phyloP scores from a whole-genome alignment of 1,284 basidiomycete species.

The Ceratobasidium sp. region DNA sequence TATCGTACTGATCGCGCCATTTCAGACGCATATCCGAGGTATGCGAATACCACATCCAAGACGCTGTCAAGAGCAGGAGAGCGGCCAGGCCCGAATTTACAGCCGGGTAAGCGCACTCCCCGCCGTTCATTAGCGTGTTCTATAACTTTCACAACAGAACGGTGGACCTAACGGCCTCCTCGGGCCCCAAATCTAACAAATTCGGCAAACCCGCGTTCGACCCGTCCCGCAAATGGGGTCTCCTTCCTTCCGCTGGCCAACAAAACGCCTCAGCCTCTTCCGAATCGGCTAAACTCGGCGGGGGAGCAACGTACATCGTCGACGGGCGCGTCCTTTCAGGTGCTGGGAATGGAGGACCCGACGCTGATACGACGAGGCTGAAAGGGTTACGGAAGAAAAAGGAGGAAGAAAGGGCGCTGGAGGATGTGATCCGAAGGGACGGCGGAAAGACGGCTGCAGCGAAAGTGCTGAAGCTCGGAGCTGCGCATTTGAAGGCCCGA shows the following conservation, averaged over 20 bases:
- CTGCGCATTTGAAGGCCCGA: conserved; percentile 47
- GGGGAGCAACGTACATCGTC: conserved; percentile 83
- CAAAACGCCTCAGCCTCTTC: conserved; percentile 45
- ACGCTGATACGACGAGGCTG: conserved; percentile 68
- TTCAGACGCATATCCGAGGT: conserved; percentile 68
- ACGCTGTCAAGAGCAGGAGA: conserved; percentile 79
- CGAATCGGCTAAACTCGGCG: conserved; percentile 56
- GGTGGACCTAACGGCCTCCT: conserved; percentile 56
- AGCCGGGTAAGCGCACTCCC: conserved; percentile 68
- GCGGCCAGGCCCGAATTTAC: conserved; percentile 87
- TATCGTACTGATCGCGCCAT: not conserved
- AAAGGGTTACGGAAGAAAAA: conserved; percentile 71
- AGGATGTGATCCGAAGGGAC: conserved; percentile 65
- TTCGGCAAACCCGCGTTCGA: conserved; percentile 65
- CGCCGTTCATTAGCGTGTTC: conserved; percentile 7
- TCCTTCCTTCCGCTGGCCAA: conserved; percentile 67
- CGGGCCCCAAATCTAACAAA: conserved; percentile 64
- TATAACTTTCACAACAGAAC: conserved; percentile 51
- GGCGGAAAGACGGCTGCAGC: conserved; percentile 55
- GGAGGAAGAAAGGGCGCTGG: conserved; percentile 72
- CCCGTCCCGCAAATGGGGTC: conserved; percentile 75
- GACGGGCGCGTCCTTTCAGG: conserved; percentile 75
- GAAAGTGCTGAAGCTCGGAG: conserved; percentile 54
- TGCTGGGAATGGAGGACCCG: conserved; percentile 55
- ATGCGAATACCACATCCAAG: conserved; percentile 91